Conservation (phyloP, 257 asterid species). For the Nicotiana paniculata region DNA sequence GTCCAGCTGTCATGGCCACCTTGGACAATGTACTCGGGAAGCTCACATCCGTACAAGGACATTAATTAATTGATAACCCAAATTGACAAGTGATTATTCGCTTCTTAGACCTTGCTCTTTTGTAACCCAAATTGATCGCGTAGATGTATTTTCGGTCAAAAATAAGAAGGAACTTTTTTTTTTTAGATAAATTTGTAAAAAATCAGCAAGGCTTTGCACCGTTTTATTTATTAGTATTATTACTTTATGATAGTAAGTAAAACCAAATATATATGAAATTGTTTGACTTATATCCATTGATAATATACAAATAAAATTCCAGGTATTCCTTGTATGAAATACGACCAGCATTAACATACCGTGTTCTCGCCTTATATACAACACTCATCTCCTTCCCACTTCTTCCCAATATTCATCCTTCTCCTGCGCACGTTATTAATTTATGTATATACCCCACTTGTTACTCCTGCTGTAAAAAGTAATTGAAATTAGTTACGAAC, state of each 20-base stretch:
- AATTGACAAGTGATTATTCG: not conserved
- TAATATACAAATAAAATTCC: not conserved
- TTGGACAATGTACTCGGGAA: not conserved
- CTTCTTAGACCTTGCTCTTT: not conserved
- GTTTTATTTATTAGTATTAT: too few relatives aligned
- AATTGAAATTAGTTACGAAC: too few relatives aligned
- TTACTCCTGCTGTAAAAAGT: not conserved
- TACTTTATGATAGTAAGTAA: too few relatives aligned
- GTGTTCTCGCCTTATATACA: not conserved
- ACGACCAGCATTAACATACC: constrained; percentile 21
- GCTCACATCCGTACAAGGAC: not conserved
- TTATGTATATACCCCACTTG: not conserved
- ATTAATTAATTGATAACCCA: not conserved
- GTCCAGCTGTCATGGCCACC: not conserved
- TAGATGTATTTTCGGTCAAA: not conserved
- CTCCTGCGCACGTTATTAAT: not conserved
- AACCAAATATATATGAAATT: too few relatives aligned
- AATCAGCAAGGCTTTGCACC: not conserved
- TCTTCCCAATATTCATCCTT: too few relatives aligned
- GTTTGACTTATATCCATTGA: not conserved
- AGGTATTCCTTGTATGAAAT: constrained; percentile 10
- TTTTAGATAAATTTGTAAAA: too few relatives aligned
- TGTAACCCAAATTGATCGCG: not conserved
- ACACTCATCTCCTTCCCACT: too few relatives aligned
- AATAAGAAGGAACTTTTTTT: not conserved